Percentiles rank a stretch among this genome's conserved stretches.
Evolutionary conservation across 2,329 filamentous ascomycete species (phyloP).

Genomic region (Diatrype stigma): DNA sequence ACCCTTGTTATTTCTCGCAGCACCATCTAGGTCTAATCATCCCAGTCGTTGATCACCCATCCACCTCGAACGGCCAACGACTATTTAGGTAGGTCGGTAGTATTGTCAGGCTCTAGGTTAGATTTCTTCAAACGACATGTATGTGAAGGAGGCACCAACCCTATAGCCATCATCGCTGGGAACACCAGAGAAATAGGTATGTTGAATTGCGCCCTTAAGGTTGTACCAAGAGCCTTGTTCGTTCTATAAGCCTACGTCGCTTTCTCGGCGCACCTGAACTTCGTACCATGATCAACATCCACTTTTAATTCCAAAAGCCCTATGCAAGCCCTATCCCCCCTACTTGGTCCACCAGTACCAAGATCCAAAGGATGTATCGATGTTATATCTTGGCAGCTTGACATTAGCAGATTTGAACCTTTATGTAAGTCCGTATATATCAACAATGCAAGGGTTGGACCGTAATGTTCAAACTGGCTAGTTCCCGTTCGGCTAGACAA

Average conservation of each 20-base stretch:
- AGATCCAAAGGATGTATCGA: neutral
- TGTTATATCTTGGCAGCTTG: neutral
- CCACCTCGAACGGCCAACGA: neutral
- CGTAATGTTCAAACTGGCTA: neutral
- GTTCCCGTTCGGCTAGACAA: neutral
- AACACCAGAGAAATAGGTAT: too few relatives aligned
- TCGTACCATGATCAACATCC: neutral
- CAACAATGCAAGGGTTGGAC: neutral
- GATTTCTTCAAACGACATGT: too few relatives aligned
- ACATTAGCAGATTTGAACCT: neutral
- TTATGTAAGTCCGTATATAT: neutral
- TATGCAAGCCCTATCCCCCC: neutral
- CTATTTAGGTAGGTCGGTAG: neutral
- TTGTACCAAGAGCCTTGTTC: neutral
- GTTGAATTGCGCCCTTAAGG: too few relatives aligned
- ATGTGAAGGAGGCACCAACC: too few relatives aligned
- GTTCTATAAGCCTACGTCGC: neutral
- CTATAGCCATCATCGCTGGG: too few relatives aligned
- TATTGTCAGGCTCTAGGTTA: too few relatives aligned
- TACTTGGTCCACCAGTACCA: neutral
- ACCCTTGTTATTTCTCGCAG: constrained; percentile 1
- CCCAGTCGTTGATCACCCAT: neutral
- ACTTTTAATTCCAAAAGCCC: neutral
- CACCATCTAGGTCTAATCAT: neutral
- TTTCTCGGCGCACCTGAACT: neutral